Base-by-base conservation (phyloP, 176 grass and related monocot genomes). In the Puya raimondii region DNA sequence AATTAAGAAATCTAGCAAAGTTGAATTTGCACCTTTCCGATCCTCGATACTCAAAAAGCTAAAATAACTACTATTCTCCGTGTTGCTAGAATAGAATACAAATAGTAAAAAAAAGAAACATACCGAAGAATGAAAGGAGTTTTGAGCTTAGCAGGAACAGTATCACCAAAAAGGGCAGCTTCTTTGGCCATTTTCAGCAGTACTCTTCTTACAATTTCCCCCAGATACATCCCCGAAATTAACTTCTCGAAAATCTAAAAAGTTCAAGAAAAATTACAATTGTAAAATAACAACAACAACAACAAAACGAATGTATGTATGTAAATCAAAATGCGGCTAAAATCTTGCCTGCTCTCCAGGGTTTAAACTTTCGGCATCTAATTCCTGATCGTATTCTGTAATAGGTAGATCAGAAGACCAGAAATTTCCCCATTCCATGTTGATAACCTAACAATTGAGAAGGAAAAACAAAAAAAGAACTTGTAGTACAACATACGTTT, bases 391-490 rank as follows among this genome's bases (percentile, higher is more conserved):
- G 18, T 87, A 96, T 78, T 89, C 81, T 7, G 84, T 92, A 12
- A 89, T 47, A 0, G 88, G 92, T 64, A 96, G 86, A 75, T 71
- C 33, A 1, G 57, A 64, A 17, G 81, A 96, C 66, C 26, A 77
- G 74, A 92, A 96, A 21, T 87, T 92, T 65, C 92, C 92, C 92
- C 88, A 96, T 85, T 96, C 92, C 88, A 96, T 85, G 66, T 96
- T 91, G 48, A 96, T 87, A 12, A 96, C 86, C 92, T 96, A 54
- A 73, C 33, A 82, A 64, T 69, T 53, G 17, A 52, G 27, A 16
- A 42, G 5, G 10, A 61, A 82, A 59, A 22, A n/a, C n/a, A n/a
- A 23, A 48, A 9, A 71, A 70, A 64, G 25, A 42, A 26, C 25
- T 26, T 2, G 9, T 69, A 61, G 4, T 61, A 9, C 56, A 18